A percentile compares a stretch with the other conserved stretches of the same genome.
Conservation (phyloP, 2,329 filamentous ascomycete genomes). For the Nothomitra cinnamomea region DNA sequence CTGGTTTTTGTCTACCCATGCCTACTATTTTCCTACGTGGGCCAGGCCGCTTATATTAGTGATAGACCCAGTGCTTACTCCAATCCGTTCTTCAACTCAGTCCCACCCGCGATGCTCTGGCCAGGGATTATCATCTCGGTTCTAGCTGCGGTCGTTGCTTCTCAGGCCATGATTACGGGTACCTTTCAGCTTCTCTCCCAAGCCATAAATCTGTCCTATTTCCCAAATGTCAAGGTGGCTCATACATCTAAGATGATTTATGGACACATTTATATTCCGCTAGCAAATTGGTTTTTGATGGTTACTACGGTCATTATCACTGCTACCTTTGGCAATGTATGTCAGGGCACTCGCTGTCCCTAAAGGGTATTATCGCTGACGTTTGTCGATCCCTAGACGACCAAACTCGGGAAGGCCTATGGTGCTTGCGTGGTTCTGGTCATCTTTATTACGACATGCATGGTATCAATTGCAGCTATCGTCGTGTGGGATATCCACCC, state of each 20-base stretch:
- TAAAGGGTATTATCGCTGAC: too few species aligned
- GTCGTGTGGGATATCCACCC: slow-evolving; percentile 52
- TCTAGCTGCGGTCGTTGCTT: slow-evolving; percentile 56
- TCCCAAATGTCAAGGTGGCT: slow-evolving; percentile 56
- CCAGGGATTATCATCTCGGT: slow-evolving; percentile 52
- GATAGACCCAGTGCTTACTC: slow-evolving; percentile 38
- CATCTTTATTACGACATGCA: slow-evolving; percentile 59
- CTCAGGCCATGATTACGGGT: slow-evolving; percentile 62
- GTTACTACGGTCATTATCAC: slow-evolving; percentile 59
- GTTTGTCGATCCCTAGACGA: slow-evolving; percentile 31
- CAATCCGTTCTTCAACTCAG: slow-evolving; percentile 59
- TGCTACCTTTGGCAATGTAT: slow-evolving; percentile 51
- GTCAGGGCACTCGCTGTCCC: too few species aligned
- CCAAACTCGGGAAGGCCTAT: slow-evolving; percentile 54
- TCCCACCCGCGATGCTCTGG: slow-evolving; percentile 50
- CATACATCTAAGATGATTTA: slow-evolving; percentile 55
- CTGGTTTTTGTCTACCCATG: slow-evolving; percentile 51
- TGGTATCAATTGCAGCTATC: slow-evolving; percentile 55
- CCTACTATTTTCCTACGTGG: slow-evolving; percentile 47
- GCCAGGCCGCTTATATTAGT: slow-evolving; percentile 58
- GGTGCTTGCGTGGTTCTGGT: slow-evolving; percentile 68
- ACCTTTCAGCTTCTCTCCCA: slow-evolving; percentile 42
- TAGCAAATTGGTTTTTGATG: slow-evolving; percentile 64
- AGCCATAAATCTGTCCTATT: slow-evolving; percentile 36
- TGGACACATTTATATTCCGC: slow-evolving; percentile 59